Evolutionary conservation across 345 rosid species (phyloP), one percentile per base, ranked within the genome.

Genomic region (Aurinia saxatilis): DNA sequence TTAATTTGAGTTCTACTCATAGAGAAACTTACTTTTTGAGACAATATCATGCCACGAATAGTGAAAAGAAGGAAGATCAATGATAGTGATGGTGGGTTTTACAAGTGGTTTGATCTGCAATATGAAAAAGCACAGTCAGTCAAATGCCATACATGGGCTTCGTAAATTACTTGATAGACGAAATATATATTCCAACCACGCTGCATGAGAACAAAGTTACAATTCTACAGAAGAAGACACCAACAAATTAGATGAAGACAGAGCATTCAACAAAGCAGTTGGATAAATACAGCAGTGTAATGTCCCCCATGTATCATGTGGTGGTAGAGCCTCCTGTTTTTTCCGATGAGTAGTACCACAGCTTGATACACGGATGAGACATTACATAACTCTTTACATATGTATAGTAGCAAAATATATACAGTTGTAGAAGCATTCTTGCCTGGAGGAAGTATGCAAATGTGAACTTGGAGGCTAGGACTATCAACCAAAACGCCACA

Each of bases 381-480:
- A 27, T 12, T 39, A 19, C 3, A 17, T 18, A 17, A 51, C n/a
- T 40, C 41, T 39, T 39, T 51, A 51, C 29, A 50, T 25, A 60
- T 68, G 31, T 35, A n/a, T 27, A 29, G 19, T 53, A 61, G 42
- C 67, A 33, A 55, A 42, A 12, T n/a, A 21, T 31, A 27, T 25
- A 50, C 31, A 44, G 41, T 50, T 57, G 48, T 36, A 34, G 49
- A 30, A 71, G 34, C 34, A 57, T 65, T 50, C 95, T 87, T 85
- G 71, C 99, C 96, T 93, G 97, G 77, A 93, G 96, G 80, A 93
- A 93, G 80, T 93, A 93, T 9, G 99, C 83, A 73, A 93, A 93
- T 47, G 83, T 75, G 71, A 90, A 93, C 77, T 90, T 93, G 88
- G 95, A 79, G 14, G 53, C 78, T 68, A 90, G 79, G 73, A 93